These are phyloP conservation scores for Ceratocystis cubensis DNA, from an alignment of 2,329 filamentous ascomycete genomes.

Conservation along the genomic window DNA sequence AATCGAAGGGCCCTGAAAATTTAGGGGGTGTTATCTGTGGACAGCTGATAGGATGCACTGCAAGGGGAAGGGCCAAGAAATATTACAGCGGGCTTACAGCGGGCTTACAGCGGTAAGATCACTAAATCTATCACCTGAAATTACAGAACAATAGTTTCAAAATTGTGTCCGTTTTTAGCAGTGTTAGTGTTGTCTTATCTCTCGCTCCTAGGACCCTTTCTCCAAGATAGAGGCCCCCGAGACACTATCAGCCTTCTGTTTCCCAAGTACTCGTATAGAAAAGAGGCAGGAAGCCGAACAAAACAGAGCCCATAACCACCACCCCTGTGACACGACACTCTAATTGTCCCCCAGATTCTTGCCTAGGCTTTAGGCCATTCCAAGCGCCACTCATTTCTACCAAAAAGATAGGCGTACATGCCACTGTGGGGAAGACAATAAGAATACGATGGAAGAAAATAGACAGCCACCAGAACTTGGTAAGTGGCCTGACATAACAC, in stretches of 20 bases:
- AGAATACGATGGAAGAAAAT: neutral
- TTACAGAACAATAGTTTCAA: neutral
- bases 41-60: neutral
- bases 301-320: too few relatives aligned
- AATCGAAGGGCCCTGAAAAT: neutral
- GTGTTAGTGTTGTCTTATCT: neutral
- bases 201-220: neutral
- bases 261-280: neutral
- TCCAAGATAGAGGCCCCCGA: neutral
- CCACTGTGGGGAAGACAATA: neutral
- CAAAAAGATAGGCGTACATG: neutral
- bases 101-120: neutral
- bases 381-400: neutral
- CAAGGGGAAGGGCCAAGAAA: neutral
- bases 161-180: neutral
- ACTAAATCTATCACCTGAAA: neutral
- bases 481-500: conserved; percentile 1
- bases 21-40: neutral
- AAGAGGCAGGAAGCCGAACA: too few relatives aligned
- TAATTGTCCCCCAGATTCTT: neutral
- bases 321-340: neutral
- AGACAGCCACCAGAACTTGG: neutral
- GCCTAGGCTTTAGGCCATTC: neutral
- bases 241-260: neutral
- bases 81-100: neutral